Percentiles rank a stretch among this genome's conserved stretches.
Evolutionary conservation across 1,139 yeast genomes (phyloP).

Genomic region (Sugiyamaella grinbergsii): DNA sequence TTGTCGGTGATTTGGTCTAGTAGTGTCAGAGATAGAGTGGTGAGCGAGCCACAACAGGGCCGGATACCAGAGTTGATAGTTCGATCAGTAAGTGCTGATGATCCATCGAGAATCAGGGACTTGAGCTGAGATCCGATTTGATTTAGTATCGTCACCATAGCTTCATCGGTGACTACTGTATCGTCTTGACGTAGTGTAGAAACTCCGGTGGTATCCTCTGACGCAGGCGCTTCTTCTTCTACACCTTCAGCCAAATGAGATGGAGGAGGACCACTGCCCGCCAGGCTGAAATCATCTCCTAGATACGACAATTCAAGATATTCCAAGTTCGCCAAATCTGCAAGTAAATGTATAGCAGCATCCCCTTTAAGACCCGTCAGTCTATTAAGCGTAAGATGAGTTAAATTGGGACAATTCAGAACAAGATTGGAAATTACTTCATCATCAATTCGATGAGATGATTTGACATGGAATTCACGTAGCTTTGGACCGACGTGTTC

Average conservation of each 20-base stretch:
- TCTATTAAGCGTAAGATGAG: slow-evolving; percentile 57
- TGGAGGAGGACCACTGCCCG: not conserved
- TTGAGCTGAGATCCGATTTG: slow-evolving; percentile 63
- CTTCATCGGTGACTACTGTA: slow-evolving; percentile 67
- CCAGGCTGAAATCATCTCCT: slow-evolving; percentile 20
- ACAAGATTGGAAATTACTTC: slow-evolving; percentile 65
- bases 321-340: slow-evolving; percentile 56
- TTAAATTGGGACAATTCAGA: slow-evolving; percentile 57
- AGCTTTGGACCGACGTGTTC: slow-evolving; percentile 51
- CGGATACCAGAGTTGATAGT: slow-evolving; percentile 60
- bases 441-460: slow-evolving; percentile 80
- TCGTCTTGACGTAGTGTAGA: not conserved
- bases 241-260: not conserved
- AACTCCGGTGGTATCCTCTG: not conserved
- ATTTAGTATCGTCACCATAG: slow-evolving; percentile 64
- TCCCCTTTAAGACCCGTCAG: slow-evolving; percentile 69
- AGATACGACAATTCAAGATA: slow-evolving; percentile 68
- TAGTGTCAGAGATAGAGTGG: slow-evolving; percentile 54
- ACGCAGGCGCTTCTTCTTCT: not conserved
- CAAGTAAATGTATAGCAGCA: slow-evolving; percentile 66
- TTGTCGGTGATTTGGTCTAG: slow-evolving; percentile 67
- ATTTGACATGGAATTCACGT: slow-evolving; percentile 61
- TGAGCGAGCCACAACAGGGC: slow-evolving; percentile 57
- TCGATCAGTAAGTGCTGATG: slow-evolving; percentile 67
- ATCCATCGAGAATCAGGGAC: slow-evolving; percentile 67